phyloP scores from a whole-genome alignment of 2,329 filamentous ascomycete species.

The Fusarium bulbicola region DNA sequence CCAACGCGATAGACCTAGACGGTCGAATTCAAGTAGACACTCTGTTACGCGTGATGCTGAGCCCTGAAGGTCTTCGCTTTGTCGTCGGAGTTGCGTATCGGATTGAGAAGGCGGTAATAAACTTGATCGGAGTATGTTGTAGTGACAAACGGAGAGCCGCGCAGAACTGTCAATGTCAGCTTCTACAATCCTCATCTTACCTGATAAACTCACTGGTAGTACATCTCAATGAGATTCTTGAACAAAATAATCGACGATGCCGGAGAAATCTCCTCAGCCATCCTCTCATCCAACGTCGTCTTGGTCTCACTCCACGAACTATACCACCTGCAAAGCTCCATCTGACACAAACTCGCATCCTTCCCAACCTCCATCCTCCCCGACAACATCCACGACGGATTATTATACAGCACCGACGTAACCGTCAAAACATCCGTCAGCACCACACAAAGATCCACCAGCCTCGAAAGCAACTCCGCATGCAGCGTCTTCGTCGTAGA shows the following conservation, averaged over 20 bases:
- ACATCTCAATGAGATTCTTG: conserved; percentile 41
- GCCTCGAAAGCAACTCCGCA: conserved; percentile 30
- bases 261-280: not conserved
- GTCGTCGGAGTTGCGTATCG: conserved; percentile 7
- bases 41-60: conserved; percentile 34
- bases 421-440: conserved; percentile 36
- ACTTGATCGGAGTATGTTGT: conserved; percentile 35
- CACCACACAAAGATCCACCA: conserved; percentile 39
- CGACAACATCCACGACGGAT: conserved; percentile 33
- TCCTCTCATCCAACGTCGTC: conserved; percentile 19
- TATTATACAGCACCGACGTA: conserved; percentile 34
- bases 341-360: conserved; percentile 31
- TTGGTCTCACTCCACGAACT: conserved; percentile 30
- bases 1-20: conserved; percentile 29
- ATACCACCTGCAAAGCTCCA: conserved; percentile 37
- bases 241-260: conserved; percentile 30
- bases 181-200: fast-evolving
- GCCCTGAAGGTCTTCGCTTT: conserved; percentile 38
- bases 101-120: conserved; percentile 13
- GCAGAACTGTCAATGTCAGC: conserved; percentile 20
- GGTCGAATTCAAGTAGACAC: conserved; percentile 33
- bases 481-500: conserved; percentile 31
- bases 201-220: conserved; percentile 32
- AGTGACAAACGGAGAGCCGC: conserved; percentile 32
- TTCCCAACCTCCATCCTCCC: conserved; percentile 26